Percentiles rank a stretch among this genome's conserved stretches.
Evolutionary conservation across 108 stramenopile species (phyloP).

Genomic region (Stephanodiscus triporus): DNA sequence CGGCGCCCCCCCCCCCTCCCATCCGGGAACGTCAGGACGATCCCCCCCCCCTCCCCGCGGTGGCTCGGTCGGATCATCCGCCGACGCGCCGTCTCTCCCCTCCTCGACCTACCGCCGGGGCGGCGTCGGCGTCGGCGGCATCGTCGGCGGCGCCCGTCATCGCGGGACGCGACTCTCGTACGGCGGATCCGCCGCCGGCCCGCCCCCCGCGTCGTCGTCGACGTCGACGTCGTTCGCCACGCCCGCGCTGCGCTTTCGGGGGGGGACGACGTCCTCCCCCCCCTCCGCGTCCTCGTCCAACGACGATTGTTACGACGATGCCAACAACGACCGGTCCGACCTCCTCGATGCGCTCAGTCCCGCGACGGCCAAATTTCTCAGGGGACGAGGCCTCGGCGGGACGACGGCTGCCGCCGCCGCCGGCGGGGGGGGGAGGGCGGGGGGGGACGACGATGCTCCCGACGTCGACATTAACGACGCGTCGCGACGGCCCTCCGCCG

Average conservation of each 20-base stretch:
- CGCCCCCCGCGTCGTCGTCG: no score
- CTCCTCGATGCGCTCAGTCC: conserved; percentile 23
- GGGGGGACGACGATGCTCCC: background rate
- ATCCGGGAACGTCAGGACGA: conserved; percentile 3
- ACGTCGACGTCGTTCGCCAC: background rate
- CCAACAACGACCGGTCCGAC: conserved; percentile 4
- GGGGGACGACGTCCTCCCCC: background rate
- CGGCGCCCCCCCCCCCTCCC: background rate
- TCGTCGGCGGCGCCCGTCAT: background rate
- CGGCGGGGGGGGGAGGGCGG: background rate
- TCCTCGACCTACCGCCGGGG: no score
- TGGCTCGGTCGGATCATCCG: background rate
- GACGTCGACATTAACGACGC: no score
- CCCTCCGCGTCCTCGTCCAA: background rate
- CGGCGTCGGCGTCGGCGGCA: background rate
- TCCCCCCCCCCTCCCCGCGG: background rate
- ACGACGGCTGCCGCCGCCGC: background rate
- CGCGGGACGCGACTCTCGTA: conserved; percentile 17
- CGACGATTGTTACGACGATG: background rate
- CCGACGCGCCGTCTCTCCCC: no score
- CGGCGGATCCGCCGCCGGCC: no score
- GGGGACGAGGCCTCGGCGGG: background rate
- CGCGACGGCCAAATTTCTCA: conserved; percentile 19
- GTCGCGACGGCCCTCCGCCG: no score
- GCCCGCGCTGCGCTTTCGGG: no score